phyloP scores from a whole-genome alignment of 1,139 yeast genomes.

The Pichia sp. region DNA sequence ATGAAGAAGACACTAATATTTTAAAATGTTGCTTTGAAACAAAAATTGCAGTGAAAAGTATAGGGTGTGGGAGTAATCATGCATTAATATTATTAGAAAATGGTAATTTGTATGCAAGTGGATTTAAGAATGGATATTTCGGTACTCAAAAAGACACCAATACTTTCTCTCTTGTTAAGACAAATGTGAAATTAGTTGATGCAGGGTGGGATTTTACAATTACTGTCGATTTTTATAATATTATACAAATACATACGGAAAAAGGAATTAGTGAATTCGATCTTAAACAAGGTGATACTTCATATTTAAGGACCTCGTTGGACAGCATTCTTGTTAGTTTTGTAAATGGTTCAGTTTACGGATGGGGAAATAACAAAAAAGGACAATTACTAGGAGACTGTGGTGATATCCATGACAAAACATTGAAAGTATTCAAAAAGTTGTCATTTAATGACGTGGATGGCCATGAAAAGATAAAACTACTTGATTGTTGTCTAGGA shows the following conservation, averaged over 20 bases:
- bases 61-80: conserved; percentile 85
- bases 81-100: conserved; percentile 50
- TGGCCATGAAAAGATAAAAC: conserved; percentile 4
- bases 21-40: conserved; percentile 23
- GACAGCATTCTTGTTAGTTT: conserved; percentile 44
- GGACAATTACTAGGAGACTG: conserved; percentile 50
- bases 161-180: not conserved
- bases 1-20: conserved; percentile 42
- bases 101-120: conserved; percentile 53
- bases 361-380: conserved; percentile 81
- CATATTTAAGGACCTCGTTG: conserved; percentile 37
- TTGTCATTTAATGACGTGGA: conserved; percentile 16
- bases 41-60: conserved; percentile 31
- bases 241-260: not conserved
- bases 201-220: conserved; percentile 10
- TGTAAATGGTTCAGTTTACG: conserved; percentile 41
- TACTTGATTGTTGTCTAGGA: conserved; percentile 33
- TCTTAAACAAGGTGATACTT: not conserved
- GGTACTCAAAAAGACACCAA: not conserved
- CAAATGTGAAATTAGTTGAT: not conserved
- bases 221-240: not conserved
- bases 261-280: not conserved
- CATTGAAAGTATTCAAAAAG: conserved; percentile 23
- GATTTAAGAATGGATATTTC: conserved; percentile 27
- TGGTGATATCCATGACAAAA: not conserved